A percentile compares a stretch with the other conserved stretches of the same genome.
These are phyloP conservation scores for Histomonas meleagridis DNA, from an alignment of 208 protist species.

Conservation along the genomic window DNA sequence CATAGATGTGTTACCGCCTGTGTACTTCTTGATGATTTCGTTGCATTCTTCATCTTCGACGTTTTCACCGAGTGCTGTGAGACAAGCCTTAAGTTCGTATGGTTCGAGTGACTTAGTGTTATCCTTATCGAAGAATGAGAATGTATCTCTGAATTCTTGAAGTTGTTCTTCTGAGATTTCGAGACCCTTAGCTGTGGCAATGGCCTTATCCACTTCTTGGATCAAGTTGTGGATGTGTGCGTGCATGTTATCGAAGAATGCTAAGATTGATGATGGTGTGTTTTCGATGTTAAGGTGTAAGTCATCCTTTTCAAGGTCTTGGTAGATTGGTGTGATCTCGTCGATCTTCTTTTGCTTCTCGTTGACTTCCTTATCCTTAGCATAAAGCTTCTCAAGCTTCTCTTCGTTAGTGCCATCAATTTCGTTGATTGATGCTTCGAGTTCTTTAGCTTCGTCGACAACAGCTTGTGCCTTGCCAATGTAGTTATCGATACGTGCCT, in stretches of 20 bases:
- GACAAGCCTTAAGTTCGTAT: neutral
- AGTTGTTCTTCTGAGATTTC: conserved; percentile 31
- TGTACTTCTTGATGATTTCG: neutral
- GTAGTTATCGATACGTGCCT: neutral
- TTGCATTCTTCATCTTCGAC: neutral
- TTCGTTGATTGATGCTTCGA: neutral
- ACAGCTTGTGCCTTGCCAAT: neutral
- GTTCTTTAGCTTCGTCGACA: neutral
- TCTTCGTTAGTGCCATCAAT: neutral
- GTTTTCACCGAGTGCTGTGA: conserved; percentile 3
- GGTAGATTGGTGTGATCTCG: neutral
- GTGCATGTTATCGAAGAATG: neutral
- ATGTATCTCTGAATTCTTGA: conserved; percentile 5
- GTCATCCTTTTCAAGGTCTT: neutral
- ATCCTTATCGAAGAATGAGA: conserved; percentile 8
- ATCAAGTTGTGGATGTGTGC: neutral
- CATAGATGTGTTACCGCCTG: neutral
- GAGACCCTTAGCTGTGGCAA: conserved; percentile 16
- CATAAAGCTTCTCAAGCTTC: neutral
- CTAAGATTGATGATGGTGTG: neutral
- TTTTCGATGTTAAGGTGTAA: neutral
- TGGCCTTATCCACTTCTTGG: neutral
- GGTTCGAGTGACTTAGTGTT: neutral
- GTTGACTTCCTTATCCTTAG: neutral
- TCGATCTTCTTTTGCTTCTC: neutral